Conservation (phyloP, 768 basidiomycete genomes). For the Trametes elegans region DNA sequence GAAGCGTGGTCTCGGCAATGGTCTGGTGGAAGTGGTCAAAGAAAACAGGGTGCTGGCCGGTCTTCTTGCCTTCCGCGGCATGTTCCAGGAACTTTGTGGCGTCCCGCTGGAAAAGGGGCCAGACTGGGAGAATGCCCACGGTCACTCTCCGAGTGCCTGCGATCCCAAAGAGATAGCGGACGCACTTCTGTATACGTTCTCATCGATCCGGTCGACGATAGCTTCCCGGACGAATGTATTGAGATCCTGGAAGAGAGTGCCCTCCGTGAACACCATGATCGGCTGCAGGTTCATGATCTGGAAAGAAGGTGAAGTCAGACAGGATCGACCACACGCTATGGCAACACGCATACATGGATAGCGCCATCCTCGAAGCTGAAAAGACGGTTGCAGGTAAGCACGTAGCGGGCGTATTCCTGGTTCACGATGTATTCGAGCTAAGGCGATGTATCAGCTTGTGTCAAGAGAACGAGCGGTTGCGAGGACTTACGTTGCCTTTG, state of each 20-base stretch:
- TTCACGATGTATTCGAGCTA: slow-evolving; percentile 37
- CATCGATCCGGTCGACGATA: slow-evolving; percentile 28
- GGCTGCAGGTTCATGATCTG: slow-evolving; percentile 34
- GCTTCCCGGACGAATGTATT: slow-evolving; percentile 30
- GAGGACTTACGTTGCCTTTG: slow-evolving; percentile 29
- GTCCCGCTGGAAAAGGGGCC: slow-evolving; percentile 26
- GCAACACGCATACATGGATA: slow-evolving; percentile 24
- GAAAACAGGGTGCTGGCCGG: slow-evolving; percentile 22
- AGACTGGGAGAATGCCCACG: slow-evolving; percentile 6
- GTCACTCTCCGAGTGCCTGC: neutral
- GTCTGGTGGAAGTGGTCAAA: slow-evolving; percentile 30
- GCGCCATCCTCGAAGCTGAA: slow-evolving; percentile 36
- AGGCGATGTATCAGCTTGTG: neutral
- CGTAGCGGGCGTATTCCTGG: slow-evolving; percentile 26
- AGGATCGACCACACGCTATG: neutral
- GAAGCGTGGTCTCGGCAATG: slow-evolving; percentile 33
- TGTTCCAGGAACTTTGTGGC: slow-evolving; percentile 19
- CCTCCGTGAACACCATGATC: slow-evolving; percentile 26
- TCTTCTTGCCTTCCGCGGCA: slow-evolving; percentile 5
- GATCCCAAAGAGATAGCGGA: neutral
- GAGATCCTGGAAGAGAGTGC: slow-evolving; percentile 30
- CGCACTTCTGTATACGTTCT: slow-evolving; percentile 23
- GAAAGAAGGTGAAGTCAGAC: neutral
- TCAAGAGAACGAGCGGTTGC: neutral
- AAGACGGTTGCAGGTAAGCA: slow-evolving; percentile 30